These are phyloP conservation scores for Sporothrix mexicana DNA, from an alignment of 2,329 filamentous ascomycete genomes.

Conservation along the genomic window DNA sequence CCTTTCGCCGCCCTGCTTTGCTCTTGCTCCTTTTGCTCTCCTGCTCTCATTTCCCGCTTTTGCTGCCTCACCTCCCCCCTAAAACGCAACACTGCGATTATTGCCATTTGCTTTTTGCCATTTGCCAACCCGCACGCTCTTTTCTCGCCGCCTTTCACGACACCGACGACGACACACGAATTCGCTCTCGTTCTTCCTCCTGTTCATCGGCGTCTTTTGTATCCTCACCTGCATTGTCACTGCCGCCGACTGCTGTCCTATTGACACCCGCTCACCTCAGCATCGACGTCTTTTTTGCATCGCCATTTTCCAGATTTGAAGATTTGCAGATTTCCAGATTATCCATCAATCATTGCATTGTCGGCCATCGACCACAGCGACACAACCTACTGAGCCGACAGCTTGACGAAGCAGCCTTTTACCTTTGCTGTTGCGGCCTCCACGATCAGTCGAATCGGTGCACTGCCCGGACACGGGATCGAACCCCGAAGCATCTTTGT, in stretches of 20 bases:
- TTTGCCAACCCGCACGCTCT: conserved; percentile 21
- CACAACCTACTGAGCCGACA: background rate
- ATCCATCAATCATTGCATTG: background rate
- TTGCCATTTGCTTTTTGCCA: background rate
- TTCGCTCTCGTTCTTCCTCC: background rate
- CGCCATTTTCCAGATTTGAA: conserved; percentile 3
- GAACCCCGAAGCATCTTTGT: background rate
- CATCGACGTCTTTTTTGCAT: conserved; percentile 12
- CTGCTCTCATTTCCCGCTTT: conserved; percentile 22
- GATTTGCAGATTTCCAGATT: conserved; percentile 5
- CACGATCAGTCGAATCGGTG: conserved; percentile 19
- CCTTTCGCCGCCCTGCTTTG: background rate
- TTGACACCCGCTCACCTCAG: background rate
- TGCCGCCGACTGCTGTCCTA: background rate
- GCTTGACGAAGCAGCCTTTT: background rate
- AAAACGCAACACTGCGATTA: conserved; percentile 14
- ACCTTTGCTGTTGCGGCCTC: background rate
- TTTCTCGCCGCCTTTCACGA: background rate
- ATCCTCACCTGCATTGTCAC: conserved; percentile 21
- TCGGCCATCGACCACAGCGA: background rate
- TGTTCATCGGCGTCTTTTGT: conserved; percentile 11
- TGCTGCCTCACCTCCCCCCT: conserved; percentile 21
- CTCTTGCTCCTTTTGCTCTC: background rate
- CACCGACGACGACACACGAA: conserved; percentile 1
- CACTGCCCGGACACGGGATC: background rate